Conservation (phyloP, 495 filamentous ascomycete species). For the Elasticomyces elasticus region DNA sequence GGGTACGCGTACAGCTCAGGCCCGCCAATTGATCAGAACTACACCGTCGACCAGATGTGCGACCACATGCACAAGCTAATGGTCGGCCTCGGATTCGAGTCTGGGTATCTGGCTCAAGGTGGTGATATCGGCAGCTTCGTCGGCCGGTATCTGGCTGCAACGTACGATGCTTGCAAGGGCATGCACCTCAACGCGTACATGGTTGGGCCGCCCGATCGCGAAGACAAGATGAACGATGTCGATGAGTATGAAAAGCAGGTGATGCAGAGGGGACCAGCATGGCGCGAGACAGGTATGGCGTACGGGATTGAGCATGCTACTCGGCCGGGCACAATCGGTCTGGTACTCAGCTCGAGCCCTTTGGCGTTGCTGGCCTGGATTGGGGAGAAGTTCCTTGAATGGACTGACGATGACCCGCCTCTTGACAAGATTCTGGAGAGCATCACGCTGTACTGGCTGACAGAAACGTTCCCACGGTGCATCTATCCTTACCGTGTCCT, state of each 20-base stretch:
- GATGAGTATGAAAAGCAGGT: conserved; percentile 17
- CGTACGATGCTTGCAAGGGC: conserved; percentile 27
- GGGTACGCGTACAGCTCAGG: conserved; percentile 52
- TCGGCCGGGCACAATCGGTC: conserved; percentile 49
- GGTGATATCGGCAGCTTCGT: conserved; percentile 56
- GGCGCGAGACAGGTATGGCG: conserved; percentile 35
- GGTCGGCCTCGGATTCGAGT: conserved; percentile 47
- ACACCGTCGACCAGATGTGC: conserved; percentile 34
- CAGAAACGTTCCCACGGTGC: conserved; percentile 45
- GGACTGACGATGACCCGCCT: conserved; percentile 48
- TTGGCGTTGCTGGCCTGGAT: conserved; percentile 56
- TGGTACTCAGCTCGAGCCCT: conserved; percentile 46
- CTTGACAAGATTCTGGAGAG: conserved; percentile 47
- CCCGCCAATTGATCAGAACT: conserved; percentile 42
- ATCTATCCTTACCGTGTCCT: conserved; percentile 51
- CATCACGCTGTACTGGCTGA: conserved; percentile 59
- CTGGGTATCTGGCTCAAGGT: conserved; percentile 55
- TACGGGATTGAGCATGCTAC: conserved; percentile 53
- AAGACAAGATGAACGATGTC: neutral
- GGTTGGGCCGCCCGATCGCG: conserved; percentile 4
- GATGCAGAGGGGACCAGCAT: conserved; percentile 29
- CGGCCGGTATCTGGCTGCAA: neutral
- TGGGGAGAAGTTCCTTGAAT: conserved; percentile 59
- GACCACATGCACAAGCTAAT: conserved; percentile 49
- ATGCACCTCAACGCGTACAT: conserved; percentile 30